Conservation (phyloP, 1,284 basidiomycete species). For the Coniophora puteana region DNA sequence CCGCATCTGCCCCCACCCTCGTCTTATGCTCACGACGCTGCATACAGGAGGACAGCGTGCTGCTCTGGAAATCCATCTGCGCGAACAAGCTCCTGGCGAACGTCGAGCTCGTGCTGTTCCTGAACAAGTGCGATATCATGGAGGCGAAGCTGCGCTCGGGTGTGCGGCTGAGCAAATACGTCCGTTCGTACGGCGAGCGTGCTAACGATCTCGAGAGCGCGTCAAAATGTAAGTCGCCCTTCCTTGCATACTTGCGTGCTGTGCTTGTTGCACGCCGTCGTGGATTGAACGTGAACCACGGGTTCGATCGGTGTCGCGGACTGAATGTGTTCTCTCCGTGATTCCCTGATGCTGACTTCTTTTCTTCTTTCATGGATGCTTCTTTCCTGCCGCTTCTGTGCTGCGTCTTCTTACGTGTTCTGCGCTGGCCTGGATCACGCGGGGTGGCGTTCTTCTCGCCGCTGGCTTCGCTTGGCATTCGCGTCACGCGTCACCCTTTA, state of each 20-base stretch:
- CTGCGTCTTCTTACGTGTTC: too few species aligned
- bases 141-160: constrained; percentile 62
- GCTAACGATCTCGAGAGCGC: constrained; percentile 68
- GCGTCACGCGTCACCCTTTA: constrained; percentile 22
- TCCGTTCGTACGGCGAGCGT: constrained; percentile 70
- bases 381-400: too few species aligned
- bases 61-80: constrained; percentile 76
- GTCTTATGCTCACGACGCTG: constrained; percentile 7
- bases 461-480: neutral
- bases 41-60: constrained; percentile 70
- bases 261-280: too few species aligned
- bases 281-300: too few species aligned
- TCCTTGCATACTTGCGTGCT: neutral
- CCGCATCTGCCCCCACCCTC: constrained; percentile 6
- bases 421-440: too few species aligned
- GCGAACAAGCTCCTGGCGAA: constrained; percentile 68
- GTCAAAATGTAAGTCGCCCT: constrained; percentile 54
- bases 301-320: too few species aligned
- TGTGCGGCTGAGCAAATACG: constrained; percentile 60
- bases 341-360: constrained; percentile 3
- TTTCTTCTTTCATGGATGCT: too few species aligned
- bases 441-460: too few species aligned
- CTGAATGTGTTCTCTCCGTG: constrained; percentile 2
- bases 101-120: constrained; percentile 72
- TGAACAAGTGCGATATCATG: constrained; percentile 79